A percentile compares a stretch with the other conserved stretches of the same genome.
Evolutionary conservation across 768 basidiomycete species (phyloP).

Genomic region (Pulveroboletus sp.): DNA sequence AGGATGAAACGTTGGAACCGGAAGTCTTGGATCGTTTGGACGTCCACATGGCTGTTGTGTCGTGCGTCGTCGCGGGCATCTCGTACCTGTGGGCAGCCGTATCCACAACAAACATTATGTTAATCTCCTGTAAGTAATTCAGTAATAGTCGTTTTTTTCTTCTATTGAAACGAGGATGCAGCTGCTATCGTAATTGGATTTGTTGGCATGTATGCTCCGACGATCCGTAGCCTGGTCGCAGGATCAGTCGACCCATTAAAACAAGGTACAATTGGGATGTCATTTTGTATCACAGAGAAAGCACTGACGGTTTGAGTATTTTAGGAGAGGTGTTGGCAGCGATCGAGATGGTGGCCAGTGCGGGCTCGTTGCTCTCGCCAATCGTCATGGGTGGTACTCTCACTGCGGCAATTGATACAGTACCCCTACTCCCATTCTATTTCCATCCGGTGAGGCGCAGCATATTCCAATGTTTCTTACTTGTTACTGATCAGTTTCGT

Average conservation of each 20-base stretch:
- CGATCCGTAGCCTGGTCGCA: conserved; percentile 24
- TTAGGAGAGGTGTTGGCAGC: conserved; percentile 30
- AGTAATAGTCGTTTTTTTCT: neutral
- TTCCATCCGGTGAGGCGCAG: conserved; percentile 19
- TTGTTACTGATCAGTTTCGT: neutral
- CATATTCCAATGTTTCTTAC: neutral
- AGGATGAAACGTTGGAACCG: neutral
- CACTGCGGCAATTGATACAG: conserved; percentile 20
- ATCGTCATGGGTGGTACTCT: conserved; percentile 30
- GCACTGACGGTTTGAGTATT: neutral
- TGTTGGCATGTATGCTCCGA: conserved; percentile 12
- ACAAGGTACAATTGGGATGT: conserved; percentile 18
- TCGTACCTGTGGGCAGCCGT: conserved; percentile 12
- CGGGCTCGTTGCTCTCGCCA: conserved; percentile 23
- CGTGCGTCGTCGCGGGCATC: conserved; percentile 17
- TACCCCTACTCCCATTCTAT: conserved; percentile 23
- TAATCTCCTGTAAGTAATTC: conserved; percentile 16
- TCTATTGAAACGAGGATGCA: conserved; percentile 5
- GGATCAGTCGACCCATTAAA: conserved; percentile 27
- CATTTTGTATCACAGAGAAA: neutral
- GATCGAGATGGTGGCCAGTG: conserved; percentile 22
- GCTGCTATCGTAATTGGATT: conserved; percentile 20
- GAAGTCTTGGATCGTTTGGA: conserved; percentile 28
- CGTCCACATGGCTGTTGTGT: conserved; percentile 24
- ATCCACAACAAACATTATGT: conserved; percentile 2